Conservation (phyloP, 331 rosid species). For the Quercus phellos region DNA sequence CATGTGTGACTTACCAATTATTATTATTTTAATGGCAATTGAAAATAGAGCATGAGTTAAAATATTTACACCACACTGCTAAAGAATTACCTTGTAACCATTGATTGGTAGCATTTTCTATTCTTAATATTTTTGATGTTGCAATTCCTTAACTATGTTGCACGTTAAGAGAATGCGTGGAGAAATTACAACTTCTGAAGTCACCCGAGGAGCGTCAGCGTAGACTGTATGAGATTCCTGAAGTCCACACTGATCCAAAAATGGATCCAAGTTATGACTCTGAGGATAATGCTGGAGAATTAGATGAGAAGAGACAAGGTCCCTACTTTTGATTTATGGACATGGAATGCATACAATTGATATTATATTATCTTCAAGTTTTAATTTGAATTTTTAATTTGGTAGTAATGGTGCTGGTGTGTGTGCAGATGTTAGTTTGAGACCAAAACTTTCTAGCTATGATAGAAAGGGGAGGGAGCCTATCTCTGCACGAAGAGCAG, state of each 20-base stretch:
- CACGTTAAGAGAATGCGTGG: slow-evolving; percentile 65
- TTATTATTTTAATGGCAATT: background rate
- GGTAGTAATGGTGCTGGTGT: slow-evolving; percentile 31
- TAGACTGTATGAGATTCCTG: slow-evolving; percentile 62
- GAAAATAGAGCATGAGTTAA: background rate
- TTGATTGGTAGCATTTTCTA: slow-evolving; percentile 8
- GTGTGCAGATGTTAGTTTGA: slow-evolving; percentile 54
- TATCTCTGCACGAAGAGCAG: slow-evolving; percentile 36
- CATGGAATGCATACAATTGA: slow-evolving; percentile 1
- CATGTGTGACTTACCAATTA: no score
- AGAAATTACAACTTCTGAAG: slow-evolving; percentile 65
- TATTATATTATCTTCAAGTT: slow-evolving; percentile 14
- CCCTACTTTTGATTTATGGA: slow-evolving; percentile 22
- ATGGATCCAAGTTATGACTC: slow-evolving; percentile 61
- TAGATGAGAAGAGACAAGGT: slow-evolving; percentile 63
- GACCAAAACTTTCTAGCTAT: slow-evolving; percentile 32
- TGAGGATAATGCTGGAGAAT: slow-evolving; percentile 50
- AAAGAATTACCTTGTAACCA: background rate
- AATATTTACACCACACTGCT: background rate
- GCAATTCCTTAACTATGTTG: slow-evolving; percentile 68
- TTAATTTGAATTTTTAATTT: slow-evolving; percentile 17
- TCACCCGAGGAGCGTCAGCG: slow-evolving; percentile 67
- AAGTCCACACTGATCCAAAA: slow-evolving; percentile 68
- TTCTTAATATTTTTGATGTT: background rate
- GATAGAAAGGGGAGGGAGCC: slow-evolving; percentile 41